phyloP scores from a whole-genome alignment of 2,329 filamentous ascomycete genomes.

The Cordyceps militaris region DNA sequence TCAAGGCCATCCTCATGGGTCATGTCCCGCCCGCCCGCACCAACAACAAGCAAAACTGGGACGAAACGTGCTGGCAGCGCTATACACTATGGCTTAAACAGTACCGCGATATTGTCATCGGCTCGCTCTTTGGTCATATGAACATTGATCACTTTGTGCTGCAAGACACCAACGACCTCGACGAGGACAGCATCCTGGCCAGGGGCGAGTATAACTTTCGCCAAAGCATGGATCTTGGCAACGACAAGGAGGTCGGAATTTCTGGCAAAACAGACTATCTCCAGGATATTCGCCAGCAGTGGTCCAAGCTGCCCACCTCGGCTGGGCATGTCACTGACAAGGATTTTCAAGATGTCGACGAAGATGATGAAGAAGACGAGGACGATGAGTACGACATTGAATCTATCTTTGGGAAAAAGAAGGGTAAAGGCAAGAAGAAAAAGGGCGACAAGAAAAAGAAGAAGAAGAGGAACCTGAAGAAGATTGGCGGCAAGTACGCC shows the following conservation, averaged over 20 bases:
- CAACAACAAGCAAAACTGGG: constrained; percentile 79
- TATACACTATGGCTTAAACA: constrained; percentile 86
- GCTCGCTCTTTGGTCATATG: constrained; percentile 86
- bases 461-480: constrained; percentile 43
- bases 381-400: constrained; percentile 18
- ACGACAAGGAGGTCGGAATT: constrained; percentile 51
- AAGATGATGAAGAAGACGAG: constrained; percentile 18
- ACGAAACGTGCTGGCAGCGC: constrained; percentile 97
- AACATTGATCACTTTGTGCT: constrained; percentile 97
- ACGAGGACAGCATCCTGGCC: constrained; percentile 40
- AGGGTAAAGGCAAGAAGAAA: constrained; percentile 24
- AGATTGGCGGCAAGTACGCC: constrained; percentile 71
- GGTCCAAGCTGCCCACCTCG: constrained; percentile 65
- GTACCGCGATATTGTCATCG: constrained; percentile 82
- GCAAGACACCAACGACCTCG: constrained; percentile 73
- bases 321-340: constrained; percentile 11
- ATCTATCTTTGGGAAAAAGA: background rate
- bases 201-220: constrained; percentile 19
- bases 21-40: constrained; percentile 91
- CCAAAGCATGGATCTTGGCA: constrained; percentile 14
- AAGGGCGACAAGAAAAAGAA: constrained; percentile 35
- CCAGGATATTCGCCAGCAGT: constrained; percentile 66
- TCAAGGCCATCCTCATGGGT: constrained; percentile 92
- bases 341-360: constrained; percentile 16
- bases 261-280: constrained; percentile 65